Conservation (phyloP, 2,329 filamentous ascomycete genomes). For the Neopestalotiopsis sp. region DNA sequence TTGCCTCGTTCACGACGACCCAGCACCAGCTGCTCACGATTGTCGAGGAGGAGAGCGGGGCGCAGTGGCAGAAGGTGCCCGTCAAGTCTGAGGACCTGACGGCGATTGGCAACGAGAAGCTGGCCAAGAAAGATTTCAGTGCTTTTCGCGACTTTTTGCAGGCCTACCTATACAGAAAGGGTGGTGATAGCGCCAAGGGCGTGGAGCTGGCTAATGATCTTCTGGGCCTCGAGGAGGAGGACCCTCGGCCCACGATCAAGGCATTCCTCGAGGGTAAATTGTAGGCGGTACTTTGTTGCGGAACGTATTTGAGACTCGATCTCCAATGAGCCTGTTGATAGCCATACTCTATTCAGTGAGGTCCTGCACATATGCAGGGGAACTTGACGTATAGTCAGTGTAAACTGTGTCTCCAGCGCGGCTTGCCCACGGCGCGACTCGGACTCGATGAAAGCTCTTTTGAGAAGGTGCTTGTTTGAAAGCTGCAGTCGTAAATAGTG, state of each 20-base stretch:
- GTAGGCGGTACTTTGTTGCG: neutral
- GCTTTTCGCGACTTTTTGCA: slow-evolving; percentile 33
- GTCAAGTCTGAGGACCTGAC: slow-evolving; percentile 39
- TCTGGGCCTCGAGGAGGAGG: slow-evolving; percentile 33
- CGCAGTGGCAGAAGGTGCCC: slow-evolving; percentile 53
- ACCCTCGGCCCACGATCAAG: slow-evolving; percentile 27
- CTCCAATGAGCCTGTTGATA: neutral
- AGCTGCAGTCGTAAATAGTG: neutral
- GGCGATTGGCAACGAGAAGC: slow-evolving; percentile 45
- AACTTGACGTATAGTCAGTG: neutral
- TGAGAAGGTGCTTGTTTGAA: neutral
- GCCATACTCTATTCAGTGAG: neutral
- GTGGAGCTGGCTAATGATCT: slow-evolving; percentile 27
- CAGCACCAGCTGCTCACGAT: slow-evolving; percentile 61
- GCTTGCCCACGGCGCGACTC: neutral
- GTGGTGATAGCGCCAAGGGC: slow-evolving; percentile 27
- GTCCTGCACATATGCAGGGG: neutral
- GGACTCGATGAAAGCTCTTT: neutral
- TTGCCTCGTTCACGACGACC: slow-evolving; percentile 61
- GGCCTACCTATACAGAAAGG: slow-evolving; percentile 29
- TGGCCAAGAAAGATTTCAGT: slow-evolving; percentile 44
- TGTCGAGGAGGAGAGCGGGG: slow-evolving; percentile 56
- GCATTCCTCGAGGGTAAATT: slow-evolving; percentile 25
- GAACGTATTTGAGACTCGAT: neutral
- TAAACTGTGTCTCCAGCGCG: neutral